Conservation (phyloP, 108 stramenopile genomes). For the Cyclostephanos tholiformis region DNA sequence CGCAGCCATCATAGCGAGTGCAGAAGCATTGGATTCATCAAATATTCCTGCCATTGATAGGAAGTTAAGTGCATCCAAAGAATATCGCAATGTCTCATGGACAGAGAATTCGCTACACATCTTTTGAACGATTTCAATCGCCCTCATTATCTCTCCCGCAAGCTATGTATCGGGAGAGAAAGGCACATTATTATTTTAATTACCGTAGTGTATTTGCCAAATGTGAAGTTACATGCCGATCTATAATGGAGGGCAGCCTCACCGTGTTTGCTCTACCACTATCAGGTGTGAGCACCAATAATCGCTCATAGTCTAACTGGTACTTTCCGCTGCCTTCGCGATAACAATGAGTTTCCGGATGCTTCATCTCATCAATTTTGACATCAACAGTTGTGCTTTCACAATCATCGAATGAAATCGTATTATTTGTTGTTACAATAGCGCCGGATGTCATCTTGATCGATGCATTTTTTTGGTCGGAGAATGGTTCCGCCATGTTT, state of each 20-base stretch:
- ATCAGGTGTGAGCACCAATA: background rate
- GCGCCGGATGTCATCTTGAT: background rate
- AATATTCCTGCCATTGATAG: conserved; percentile 13
- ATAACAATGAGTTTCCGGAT: background rate
- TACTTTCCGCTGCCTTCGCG: background rate
- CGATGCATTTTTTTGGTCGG: background rate
- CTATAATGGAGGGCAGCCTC: background rate
- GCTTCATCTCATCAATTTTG: background rate
- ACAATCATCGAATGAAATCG: background rate
- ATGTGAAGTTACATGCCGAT: background rate
- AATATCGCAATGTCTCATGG: background rate
- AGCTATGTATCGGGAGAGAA: background rate
- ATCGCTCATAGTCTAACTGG: conserved; percentile 7
- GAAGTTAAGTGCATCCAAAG: conserved; percentile 7
- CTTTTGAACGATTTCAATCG: background rate
- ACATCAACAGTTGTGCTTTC: background rate
- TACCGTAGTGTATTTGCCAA: background rate
- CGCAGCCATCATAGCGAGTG: background rate
- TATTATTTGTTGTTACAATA: background rate
- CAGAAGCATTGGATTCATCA: background rate
- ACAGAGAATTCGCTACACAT: background rate
- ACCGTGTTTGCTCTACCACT: conserved; percentile 10
- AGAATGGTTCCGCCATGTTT: background rate
- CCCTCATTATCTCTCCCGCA: conserved; percentile 30
- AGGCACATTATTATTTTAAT: background rate